These are phyloP conservation scores for Phytophthora sansomeana DNA, from an alignment of 352 stramenopile species.

Conservation along the genomic window DNA sequence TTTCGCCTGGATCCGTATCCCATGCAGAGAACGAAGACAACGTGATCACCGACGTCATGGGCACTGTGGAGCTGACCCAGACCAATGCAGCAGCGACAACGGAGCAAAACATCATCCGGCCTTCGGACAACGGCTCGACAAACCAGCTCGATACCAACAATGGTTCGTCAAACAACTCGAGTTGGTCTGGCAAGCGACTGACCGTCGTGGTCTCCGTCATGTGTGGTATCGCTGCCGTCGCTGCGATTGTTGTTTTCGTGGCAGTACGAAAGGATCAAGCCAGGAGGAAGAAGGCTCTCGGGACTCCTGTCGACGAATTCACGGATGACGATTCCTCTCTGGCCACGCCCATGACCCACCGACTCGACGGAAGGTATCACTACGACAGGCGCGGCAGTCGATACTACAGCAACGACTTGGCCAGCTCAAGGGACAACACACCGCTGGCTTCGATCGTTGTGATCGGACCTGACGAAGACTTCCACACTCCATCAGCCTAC, in stretches of 20 bases:
- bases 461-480: slow-evolving; percentile 30
- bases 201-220: slow-evolving; percentile 30
- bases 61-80: slow-evolving; percentile 13
- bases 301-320: slow-evolving; percentile 40
- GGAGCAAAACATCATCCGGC: slow-evolving; percentile 23
- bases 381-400: neutral
- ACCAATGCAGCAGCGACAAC: neutral
- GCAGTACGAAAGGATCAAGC: slow-evolving; percentile 37
- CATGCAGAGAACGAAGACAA: slow-evolving; percentile 29
- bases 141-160: slow-evolving; percentile 40
- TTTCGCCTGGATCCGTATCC: slow-evolving; percentile 8
- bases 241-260: slow-evolving; percentile 49
- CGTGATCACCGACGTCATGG: slow-evolving; percentile 10
- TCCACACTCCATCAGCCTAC: slow-evolving; percentile 9
- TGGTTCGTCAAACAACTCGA: slow-evolving; percentile 17
- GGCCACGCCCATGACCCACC: slow-evolving; percentile 21
- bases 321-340: slow-evolving; percentile 25
- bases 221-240: slow-evolving; percentile 38
- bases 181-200: slow-evolving; percentile 31
- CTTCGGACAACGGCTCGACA: slow-evolving; percentile 22
- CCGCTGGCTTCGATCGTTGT: slow-evolving; percentile 34
- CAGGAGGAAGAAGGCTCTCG: slow-evolving; percentile 32
- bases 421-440: slow-evolving; percentile 15
- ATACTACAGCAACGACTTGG: neutral
- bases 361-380: slow-evolving; percentile 11